Conservation (phyloP, 2,329 filamentous ascomycete species). For the Alternaria ventricosa region DNA sequence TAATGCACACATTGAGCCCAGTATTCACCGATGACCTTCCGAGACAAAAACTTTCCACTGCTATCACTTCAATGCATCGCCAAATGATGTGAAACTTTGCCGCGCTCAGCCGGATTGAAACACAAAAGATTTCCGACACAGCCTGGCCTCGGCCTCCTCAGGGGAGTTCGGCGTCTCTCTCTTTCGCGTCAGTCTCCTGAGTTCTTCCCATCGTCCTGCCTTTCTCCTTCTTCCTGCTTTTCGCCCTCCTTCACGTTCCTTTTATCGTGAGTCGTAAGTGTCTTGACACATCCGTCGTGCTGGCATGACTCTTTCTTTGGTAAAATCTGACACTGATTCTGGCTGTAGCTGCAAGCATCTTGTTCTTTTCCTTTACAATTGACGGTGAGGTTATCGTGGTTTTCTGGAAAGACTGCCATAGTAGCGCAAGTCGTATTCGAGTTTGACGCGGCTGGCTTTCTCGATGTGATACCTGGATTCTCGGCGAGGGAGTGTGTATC, state of each 20-base stretch:
- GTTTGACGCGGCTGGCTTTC: background rate
- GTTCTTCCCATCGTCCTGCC: accelerated
- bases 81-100: background rate
- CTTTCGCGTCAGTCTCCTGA: background rate
- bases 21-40: background rate
- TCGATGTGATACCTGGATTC: background rate
- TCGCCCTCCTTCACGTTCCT: background rate
- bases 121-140: background rate
- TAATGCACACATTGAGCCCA: background rate
- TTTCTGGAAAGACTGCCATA: background rate
- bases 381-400: accelerated
- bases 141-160: background rate
- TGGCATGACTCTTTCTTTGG: background rate
- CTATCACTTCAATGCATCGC: background rate
- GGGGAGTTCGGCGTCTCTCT: background rate
- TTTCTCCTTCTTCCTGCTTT: background rate
- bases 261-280: background rate
- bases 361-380: background rate
- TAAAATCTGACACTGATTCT: background rate
- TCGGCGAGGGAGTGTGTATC: background rate
- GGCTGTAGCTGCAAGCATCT: background rate
- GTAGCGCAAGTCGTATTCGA: background rate
- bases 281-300: accelerated
- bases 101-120: background rate
- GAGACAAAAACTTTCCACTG: background rate